Percentiles rank a stretch among this genome's conserved stretches.
These are phyloP conservation scores for Kazachstania bromeliacearum DNA, from an alignment of 805 yeast genomes.

Conservation along the genomic window DNA sequence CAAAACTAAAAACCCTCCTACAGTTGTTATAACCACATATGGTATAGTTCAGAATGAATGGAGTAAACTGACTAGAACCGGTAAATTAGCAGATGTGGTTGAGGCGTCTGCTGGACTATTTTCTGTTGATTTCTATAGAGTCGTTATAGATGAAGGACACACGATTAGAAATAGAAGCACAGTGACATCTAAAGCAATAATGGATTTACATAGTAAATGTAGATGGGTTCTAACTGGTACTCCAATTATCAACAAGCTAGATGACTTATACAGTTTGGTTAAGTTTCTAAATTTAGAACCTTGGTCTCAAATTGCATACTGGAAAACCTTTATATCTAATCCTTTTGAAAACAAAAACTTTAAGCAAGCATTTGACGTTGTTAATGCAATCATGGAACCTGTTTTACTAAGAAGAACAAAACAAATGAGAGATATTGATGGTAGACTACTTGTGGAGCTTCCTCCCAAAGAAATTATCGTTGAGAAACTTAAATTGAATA, in stretches of 20 bases:
- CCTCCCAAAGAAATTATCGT: constrained; percentile 69
- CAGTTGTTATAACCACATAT: constrained; percentile 72
- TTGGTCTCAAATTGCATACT: constrained; percentile 75
- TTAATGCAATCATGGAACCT: constrained; percentile 80
- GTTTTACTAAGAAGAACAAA: constrained; percentile 78
- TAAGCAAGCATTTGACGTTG: constrained; percentile 66
- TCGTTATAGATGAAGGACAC: constrained; percentile 87
- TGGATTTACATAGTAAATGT: constrained; percentile 51
- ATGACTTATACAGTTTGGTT: constrained; percentile 73
- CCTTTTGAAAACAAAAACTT: constrained; percentile 74
- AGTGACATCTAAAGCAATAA: constrained; percentile 69
- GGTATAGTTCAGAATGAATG: constrained; percentile 80
- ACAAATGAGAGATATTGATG: constrained; percentile 65
- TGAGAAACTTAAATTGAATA: constrained; percentile 57
- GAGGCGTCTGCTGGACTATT: constrained; percentile 44
- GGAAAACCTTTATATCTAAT: constrained; percentile 76
- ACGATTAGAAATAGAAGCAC: constrained; percentile 72
- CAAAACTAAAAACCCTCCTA: constrained; percentile 40
- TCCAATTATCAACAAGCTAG: constrained; percentile 80
- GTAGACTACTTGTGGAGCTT: constrained; percentile 60
- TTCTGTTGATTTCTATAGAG: constrained; percentile 62
- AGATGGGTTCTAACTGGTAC: constrained; percentile 91
- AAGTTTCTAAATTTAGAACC: constrained; percentile 75
- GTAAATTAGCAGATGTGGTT: constrained; percentile 11
- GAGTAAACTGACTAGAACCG: constrained; percentile 34